Base-by-base conservation (phyloP, 495 filamentous ascomycete genomes). In the Penicillium antarcticum region DNA sequence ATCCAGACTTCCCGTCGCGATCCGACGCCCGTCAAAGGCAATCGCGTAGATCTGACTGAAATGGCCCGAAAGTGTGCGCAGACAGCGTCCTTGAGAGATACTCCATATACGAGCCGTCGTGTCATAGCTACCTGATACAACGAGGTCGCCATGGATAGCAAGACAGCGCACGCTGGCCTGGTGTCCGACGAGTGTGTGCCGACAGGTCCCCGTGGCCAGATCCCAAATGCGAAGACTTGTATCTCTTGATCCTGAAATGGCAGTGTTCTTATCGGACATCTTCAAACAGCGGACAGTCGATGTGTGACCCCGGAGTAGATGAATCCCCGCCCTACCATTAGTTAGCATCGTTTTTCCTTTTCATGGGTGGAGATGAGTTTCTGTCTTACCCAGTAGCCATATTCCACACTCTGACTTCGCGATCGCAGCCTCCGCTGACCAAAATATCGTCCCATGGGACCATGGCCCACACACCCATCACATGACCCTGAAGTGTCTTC, bases 381-480 rank as follows among this genome's bases (percentile, higher is more conserved):
- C 23, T 29, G 18, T 52, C 86, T 70, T 84, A 96, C 92, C 95
- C 94, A 57, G 89, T 94, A 40, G 83, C 83, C 83, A 98, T 87
- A 67, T 98, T 91, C 94, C 94, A 98, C 2, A 97, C 95, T 50
- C 94, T 79, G 23, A 98, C 94, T 68, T 98, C 95, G 44, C 94
- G 82, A 69, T 98, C 94, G 67, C 94, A 98, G 29, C 94, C 94
- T 56, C 94, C 94, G 62, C 91, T 96, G 42, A 98, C 95, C 49
- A 98, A 76, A 47, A 87, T 88, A 67, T 98, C 92, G 51, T 88
- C 95, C 89, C 92, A 96, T 12, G 94, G 95, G 46, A 98, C 91
- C 92, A 98, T 97, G 16, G 94, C 94, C 94, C 94, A 98, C 34
- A 98, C 94, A 31, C 94, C 94, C 94, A 98, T 98, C 33, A 96